Base-by-base conservation (phyloP, 129 eudicot species). In the Ambrosia trifida region DNA sequence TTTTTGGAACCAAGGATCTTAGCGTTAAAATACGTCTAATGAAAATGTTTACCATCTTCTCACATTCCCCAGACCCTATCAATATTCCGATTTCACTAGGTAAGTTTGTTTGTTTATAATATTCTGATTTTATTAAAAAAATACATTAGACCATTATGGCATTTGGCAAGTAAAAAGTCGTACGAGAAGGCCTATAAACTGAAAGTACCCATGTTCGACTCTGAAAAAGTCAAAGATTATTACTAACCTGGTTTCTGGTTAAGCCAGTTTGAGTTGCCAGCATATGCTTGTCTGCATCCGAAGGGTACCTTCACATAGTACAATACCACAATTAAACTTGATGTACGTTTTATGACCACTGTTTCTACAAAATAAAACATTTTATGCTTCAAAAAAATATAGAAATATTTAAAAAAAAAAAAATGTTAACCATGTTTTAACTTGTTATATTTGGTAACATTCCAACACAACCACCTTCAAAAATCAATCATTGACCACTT, bases 261-360 rank as follows among this genome's bases (percentile, higher is more conserved):
- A 93, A 78, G 49, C 98, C 96, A 7, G 98, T 93, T 76, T 89
- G 96, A 63, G 82, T 72, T 45, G 98, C 96, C 78, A 93, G 46
- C 95, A 93, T 87, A 69, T 85, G 95, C 72, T 93, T 93, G 73
- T 93, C 98, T 3, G 91, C 83, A 72, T 93, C 98, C 1, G 96
- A 89, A 7, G 98, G 98, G 69, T 93, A 93, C 85, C 98, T 93
- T 51, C 68, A 60, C 35, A 69, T 67, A 68, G 33, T 62, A 33
- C 19, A 33, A 70, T 11, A 41, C 59, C 62, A 20, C 56, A 66
- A 64, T 41, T 35, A 20, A 65, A 56, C 46, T n/a, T 69, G 31
- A 65, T 38, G 66, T 63, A 61, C 61, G 66, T 17, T 11, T 52
- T 3, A 69, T 35, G 33, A 67, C 17, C 5, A 35, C 13, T n/a